Percentiles rank a stretch among this genome's conserved stretches.
Conservation (phyloP, 2,329 filamentous ascomycete species). For the Colletotrichum sansevieriae region DNA sequence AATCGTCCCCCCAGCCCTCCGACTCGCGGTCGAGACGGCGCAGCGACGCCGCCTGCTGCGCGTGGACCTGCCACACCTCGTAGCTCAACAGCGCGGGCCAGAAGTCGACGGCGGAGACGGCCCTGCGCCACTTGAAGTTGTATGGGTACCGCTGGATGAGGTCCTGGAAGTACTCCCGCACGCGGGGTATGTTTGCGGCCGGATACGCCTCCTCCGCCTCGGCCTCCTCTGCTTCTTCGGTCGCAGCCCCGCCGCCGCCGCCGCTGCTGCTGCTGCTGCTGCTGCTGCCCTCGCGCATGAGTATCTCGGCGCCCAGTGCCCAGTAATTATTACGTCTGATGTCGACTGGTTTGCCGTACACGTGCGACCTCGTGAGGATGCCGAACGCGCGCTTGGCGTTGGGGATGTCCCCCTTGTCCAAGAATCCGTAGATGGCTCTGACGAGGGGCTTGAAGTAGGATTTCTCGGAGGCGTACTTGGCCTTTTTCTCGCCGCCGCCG, state of each 20-base stretch:
- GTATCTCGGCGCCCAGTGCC: constrained; percentile 87
- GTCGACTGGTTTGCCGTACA: constrained; percentile 72
- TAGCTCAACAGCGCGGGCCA: constrained; percentile 84
- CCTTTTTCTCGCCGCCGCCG: constrained; percentile 31
- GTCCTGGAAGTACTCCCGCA: constrained; percentile 77
- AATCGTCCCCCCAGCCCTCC: constrained; percentile 49
- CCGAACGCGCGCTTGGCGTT: constrained; percentile 83
- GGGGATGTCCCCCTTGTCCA: constrained; percentile 77
- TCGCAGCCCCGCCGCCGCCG: too few species aligned
- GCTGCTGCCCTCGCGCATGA: constrained; percentile 71
- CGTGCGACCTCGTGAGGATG: constrained; percentile 66
- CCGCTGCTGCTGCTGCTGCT: too few species aligned
- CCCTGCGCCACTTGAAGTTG: constrained; percentile 69
- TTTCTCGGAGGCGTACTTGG: constrained; percentile 38
- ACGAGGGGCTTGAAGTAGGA: constrained; percentile 40
- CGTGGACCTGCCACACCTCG: constrained; percentile 82
- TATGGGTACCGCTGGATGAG: constrained; percentile 84
- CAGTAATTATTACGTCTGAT: constrained; percentile 78
- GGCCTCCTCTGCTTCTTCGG: not conserved
- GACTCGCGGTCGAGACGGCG: constrained; percentile 50
- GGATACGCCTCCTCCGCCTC: constrained; percentile 42
- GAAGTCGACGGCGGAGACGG: constrained; percentile 79
- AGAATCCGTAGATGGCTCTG: constrained; percentile 77
- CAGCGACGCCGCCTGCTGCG: constrained; percentile 65
- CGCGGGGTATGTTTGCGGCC: constrained; percentile 59